Evolutionary conservation across 2,329 filamentous ascomycete genomes (phyloP).

Genomic region (Fusarium mangiferae): DNA sequence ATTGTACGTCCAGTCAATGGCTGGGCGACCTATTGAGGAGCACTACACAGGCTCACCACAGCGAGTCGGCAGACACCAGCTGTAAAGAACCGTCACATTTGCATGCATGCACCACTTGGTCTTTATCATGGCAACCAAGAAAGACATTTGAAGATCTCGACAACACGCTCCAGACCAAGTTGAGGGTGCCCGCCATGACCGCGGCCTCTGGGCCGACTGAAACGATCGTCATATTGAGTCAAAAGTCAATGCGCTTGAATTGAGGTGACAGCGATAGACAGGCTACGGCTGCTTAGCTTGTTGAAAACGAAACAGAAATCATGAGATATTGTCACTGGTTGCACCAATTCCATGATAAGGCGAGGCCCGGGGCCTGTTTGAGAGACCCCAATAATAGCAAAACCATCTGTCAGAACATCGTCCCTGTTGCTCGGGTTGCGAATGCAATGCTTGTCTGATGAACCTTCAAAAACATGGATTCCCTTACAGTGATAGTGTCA

Average conservation of each 20-base stretch:
- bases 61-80: constrained; percentile 34
- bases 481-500: constrained; percentile 17
- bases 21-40: constrained; percentile 12
- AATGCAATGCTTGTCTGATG: constrained; percentile 25
- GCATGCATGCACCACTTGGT: constrained; percentile 17
- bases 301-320: constrained; percentile 28
- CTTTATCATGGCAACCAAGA: constrained; percentile 17
- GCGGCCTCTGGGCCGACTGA: constrained; percentile 26
- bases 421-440: constrained; percentile 23
- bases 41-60: constrained; percentile 37
- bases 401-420: constrained; percentile 4
- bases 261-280: background rate
- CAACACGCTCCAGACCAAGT: background rate
- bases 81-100: constrained; percentile 28
- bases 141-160: constrained; percentile 7
- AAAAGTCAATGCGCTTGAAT: constrained; percentile 9
- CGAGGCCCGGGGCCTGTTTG: constrained; percentile 7
- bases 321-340: constrained; percentile 26
- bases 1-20: constrained; percentile 32
- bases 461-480: constrained; percentile 34
- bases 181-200: constrained; percentile 14
- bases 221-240: constrained; percentile 26
- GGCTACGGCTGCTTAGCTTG: background rate
- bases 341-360: constrained; percentile 19
- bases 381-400: constrained; percentile 25